Conservation (phyloP, 2,329 filamentous ascomycete species). For the Alternaria alternata region DNA sequence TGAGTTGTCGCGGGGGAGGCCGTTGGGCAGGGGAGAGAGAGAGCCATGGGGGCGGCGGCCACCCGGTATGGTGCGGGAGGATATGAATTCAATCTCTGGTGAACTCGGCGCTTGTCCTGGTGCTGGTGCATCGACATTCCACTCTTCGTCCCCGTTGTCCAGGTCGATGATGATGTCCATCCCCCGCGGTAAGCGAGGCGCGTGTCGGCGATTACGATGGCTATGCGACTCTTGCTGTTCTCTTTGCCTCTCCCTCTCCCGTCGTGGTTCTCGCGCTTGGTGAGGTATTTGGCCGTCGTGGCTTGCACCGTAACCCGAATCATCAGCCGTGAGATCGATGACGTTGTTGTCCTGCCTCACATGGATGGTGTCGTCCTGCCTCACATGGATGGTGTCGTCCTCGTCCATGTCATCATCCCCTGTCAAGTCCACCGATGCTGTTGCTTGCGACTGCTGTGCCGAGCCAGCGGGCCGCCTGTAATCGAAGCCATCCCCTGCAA, state of each 20-base stretch:
- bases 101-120: conserved; percentile 34
- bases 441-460: conserved; percentile 19
- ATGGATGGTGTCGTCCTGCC: conserved; percentile 7
- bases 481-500: conserved; percentile 63
- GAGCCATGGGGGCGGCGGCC: conserved; percentile 12
- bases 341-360: conserved; percentile 14
- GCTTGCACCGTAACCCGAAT: conserved; percentile 28
- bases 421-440: conserved; percentile 53
- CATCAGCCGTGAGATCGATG: conserved; percentile 46
- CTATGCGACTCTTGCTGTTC: not conserved
- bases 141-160: conserved; percentile 43
- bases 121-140: conserved; percentile 23
- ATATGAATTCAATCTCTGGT: conserved; percentile 62
- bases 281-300: not conserved
- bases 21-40: not conserved
- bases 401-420: conserved; percentile 20
- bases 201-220: conserved; percentile 11
- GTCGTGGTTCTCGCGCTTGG: no score
- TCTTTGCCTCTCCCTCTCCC: no score
- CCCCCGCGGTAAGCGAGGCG: conserved; percentile 51
- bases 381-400: conserved; percentile 23
- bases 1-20: conserved; percentile 6
- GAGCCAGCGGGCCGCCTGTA: conserved; percentile 60
- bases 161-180: conserved; percentile 55
- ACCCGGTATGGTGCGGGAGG: conserved; percentile 35